Base-by-base conservation (phyloP, 208 protist genomes). In the Acanthamoeba lenticulata region DNA sequence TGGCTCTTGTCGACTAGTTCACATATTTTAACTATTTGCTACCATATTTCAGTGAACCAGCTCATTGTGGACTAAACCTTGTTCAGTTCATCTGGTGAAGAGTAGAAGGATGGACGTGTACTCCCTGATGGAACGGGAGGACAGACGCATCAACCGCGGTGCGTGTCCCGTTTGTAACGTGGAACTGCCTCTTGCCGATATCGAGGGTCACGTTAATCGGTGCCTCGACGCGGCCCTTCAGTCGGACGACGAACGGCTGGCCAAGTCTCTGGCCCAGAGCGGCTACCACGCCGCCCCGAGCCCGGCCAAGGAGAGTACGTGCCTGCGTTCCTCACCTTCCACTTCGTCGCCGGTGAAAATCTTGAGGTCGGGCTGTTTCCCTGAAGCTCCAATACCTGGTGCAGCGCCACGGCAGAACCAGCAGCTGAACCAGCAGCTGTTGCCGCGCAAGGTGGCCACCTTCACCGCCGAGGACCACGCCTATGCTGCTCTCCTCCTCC, bases 121-220 rank as follows among this genome's bases (percentile, higher is more conserved):
- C 36, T 3, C 36, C 4, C 17, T 79, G 69, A 38, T 79, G 69
- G 69, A 79, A 15, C 11, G 27, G 32, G 69, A 79, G 69, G 69
- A 79, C 69, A 17, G 69, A 36, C 69, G 69, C 34, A n/a, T 38
- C 36, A 79, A 79, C 69, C 69, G 69, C 36, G 69, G 69, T 17
- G 69, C 69, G 38, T 79, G 69, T 29, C 69, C 69, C 34, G 69
- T 79, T n/a, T 79, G 69, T 36, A 79, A 79, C 24, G 38, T 47
- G 36, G 69, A 79, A 36, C 32, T 79, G 36, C 9, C 69, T n/a
- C 34, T 79, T n/a, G 69, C 69, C 2, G 69, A 79, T n/a, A 79
- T 79, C 69, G 69, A 79, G 69, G 36, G 38, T 36, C 69, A 79
- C 69, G 69, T 79, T 36, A 79, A 79, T 36, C 69, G 69, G 19